Evolutionary conservation across 805 yeast species (phyloP).

Genomic region (Candida chauliodis): DNA sequence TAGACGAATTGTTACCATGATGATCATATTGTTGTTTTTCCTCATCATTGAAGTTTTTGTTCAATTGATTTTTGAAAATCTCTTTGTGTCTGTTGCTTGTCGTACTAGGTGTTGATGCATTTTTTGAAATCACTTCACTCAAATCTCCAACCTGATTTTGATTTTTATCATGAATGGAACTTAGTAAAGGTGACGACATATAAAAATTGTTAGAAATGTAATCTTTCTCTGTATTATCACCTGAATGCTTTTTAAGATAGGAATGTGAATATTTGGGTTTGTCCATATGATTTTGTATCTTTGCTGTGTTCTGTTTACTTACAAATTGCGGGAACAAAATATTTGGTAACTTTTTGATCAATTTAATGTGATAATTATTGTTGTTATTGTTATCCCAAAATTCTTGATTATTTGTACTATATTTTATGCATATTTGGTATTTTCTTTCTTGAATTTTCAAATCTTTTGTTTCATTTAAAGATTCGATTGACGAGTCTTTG

Average conservation of each 20-base stretch:
- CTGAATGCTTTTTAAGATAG: constrained; percentile 28
- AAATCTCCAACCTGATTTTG: background rate
- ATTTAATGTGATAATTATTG: constrained; percentile 54
- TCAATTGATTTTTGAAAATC: constrained; percentile 8
- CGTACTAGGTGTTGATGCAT: constrained; percentile 5
- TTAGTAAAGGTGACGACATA: constrained; percentile 34
- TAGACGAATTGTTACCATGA: too few species aligned
- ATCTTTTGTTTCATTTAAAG: constrained; percentile 5
- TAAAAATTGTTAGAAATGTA: constrained; percentile 33
- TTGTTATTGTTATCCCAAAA: constrained; percentile 75
- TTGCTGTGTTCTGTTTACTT: constrained; percentile 2
- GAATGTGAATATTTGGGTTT: constrained; percentile 39
- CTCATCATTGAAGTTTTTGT: constrained; percentile 2
- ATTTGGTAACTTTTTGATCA: constrained; percentile 22
- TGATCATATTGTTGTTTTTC: background rate
- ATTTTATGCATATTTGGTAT: constrained; percentile 55
- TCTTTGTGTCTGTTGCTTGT: constrained; percentile 6
- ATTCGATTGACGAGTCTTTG: constrained; percentile 5
- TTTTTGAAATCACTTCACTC: constrained; percentile 6
- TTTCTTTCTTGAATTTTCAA: constrained; percentile 13
- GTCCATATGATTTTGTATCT: constrained; percentile 17
- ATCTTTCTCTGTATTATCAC: too few species aligned
- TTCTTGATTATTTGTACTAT: constrained; percentile 45
- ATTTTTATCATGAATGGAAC: constrained; percentile 16
- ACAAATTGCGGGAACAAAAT: too few species aligned